Percentiles rank a stretch among this genome's conserved stretches.
Conservation (phyloP, 139 green algal species). For the Coccomyxa sp. region DNA sequence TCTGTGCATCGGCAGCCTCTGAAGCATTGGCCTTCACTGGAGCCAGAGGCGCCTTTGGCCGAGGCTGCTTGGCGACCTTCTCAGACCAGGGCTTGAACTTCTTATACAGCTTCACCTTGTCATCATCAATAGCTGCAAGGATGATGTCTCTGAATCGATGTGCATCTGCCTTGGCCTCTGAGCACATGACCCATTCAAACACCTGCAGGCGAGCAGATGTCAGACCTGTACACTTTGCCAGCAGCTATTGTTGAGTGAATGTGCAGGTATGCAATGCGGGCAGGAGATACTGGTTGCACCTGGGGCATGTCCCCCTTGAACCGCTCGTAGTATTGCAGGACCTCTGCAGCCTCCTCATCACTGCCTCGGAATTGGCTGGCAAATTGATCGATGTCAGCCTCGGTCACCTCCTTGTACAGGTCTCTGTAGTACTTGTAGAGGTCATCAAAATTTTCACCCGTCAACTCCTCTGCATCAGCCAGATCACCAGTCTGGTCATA, state of each 20-base stretch:
- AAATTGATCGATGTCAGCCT: constrained; percentile 61
- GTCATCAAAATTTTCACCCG: constrained; percentile 51
- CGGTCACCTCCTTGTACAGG: constrained; percentile 64
- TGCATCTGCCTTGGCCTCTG: constrained; percentile 58
- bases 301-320: constrained; percentile 79
- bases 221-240: neutral
- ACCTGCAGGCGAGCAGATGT: constrained; percentile 31
- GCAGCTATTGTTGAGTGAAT: neutral
- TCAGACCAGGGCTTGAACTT: constrained; percentile 47
- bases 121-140: constrained; percentile 52
- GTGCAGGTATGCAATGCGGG: neutral
- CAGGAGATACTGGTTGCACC: constrained; percentile 23
- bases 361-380: constrained; percentile 64
- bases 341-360: constrained; percentile 67
- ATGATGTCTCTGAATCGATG: constrained; percentile 80
- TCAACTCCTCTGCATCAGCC: constrained; percentile 58
- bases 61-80: constrained; percentile 22
- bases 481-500: constrained; percentile 87
- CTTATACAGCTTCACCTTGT: constrained; percentile 31
- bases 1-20: neutral
- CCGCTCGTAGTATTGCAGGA: constrained; percentile 67
- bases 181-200: constrained; percentile 84
- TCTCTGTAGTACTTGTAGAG: constrained; percentile 78
- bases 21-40: neutral
- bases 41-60: constrained; percentile 31